These are phyloP conservation scores for Magnaporthiopsis incrustans DNA, from an alignment of 2,329 filamentous ascomycete genomes.

Conservation along the genomic window DNA sequence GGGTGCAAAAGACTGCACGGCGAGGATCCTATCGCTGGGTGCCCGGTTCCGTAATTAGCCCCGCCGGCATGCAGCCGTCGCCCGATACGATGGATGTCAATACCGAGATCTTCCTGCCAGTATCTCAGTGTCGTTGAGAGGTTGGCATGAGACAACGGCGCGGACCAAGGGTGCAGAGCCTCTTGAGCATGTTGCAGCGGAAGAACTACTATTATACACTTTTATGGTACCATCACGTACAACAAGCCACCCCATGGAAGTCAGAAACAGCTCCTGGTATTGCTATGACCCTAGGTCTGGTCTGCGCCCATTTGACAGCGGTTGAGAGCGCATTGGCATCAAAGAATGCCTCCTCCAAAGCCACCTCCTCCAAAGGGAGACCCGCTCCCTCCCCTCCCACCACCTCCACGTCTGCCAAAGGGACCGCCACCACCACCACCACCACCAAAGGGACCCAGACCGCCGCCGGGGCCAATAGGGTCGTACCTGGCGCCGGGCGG, in stretches of 20 bases:
- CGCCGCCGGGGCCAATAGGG: constrained; percentile 63
- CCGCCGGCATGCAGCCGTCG: background rate
- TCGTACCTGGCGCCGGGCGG: constrained; percentile 92
- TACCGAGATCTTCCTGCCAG: too few relatives aligned
- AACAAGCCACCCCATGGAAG: background rate
- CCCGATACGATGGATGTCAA: too few relatives aligned
- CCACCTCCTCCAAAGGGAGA: constrained; percentile 11
- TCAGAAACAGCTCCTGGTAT: background rate
- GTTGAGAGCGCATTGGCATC: background rate
- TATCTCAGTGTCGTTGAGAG: too few relatives aligned
- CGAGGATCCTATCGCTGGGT: too few relatives aligned
- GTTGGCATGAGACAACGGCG: too few relatives aligned
- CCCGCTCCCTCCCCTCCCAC: constrained; percentile 11
- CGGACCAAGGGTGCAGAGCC: too few relatives aligned
- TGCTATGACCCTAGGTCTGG: background rate
- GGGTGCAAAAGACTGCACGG: too few relatives aligned
- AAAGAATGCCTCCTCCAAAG: constrained; percentile 7
- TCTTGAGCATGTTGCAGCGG: too few relatives aligned
- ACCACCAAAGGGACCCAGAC: background rate
- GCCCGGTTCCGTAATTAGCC: too few relatives aligned
- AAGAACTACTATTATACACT: background rate
- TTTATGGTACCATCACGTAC: background rate
- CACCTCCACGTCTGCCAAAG: constrained; percentile 17
- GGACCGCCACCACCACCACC: constrained; percentile 22
- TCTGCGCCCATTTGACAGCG: too few relatives aligned